These are phyloP conservation scores for Tephrocybe sp. DNA, from an alignment of 768 basidiomycete species.

Conservation along the genomic window DNA sequence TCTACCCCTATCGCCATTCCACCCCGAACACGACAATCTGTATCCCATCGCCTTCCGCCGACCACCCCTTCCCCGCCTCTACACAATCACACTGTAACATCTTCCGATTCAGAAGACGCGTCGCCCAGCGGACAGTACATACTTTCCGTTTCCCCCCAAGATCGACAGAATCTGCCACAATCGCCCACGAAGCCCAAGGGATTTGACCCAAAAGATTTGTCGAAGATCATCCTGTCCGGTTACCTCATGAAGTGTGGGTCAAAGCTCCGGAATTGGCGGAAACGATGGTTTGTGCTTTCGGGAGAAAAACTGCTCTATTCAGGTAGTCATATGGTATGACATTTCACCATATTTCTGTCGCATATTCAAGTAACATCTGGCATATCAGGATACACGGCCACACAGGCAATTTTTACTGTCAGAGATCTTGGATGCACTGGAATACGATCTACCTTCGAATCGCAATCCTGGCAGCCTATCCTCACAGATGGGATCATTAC, in stretches of 20 bases:
- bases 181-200: constrained; percentile 42
- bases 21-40: constrained; percentile 24
- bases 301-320: constrained; percentile 86
- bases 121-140: constrained; percentile 43
- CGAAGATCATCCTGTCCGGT: constrained; percentile 82
- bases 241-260: constrained; percentile 97
- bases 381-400: constrained; percentile 77
- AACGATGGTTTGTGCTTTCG: constrained; percentile 95
- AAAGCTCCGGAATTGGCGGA: constrained; percentile 92
- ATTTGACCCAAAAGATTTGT: constrained; percentile 47
- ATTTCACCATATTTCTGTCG: background rate
- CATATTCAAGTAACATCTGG: background rate
- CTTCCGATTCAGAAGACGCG: constrained; percentile 78
- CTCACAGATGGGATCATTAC: constrained; percentile 30
- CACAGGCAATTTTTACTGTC: constrained; percentile 84
- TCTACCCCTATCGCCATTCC: constrained; percentile 56
- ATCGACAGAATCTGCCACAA: constrained; percentile 32
- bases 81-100: constrained; percentile 53
- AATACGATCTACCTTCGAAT: constrained; percentile 66
- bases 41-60: constrained; percentile 28
- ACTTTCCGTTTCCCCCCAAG: constrained; percentile 44
- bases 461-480: constrained; percentile 41
- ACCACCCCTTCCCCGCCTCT: constrained; percentile 49
- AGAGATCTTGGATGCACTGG: constrained; percentile 89
- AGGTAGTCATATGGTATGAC: constrained; percentile 90